phyloP scores from a whole-genome alignment of 129 eudicot species.

The Smallanthus sonchifolius region DNA sequence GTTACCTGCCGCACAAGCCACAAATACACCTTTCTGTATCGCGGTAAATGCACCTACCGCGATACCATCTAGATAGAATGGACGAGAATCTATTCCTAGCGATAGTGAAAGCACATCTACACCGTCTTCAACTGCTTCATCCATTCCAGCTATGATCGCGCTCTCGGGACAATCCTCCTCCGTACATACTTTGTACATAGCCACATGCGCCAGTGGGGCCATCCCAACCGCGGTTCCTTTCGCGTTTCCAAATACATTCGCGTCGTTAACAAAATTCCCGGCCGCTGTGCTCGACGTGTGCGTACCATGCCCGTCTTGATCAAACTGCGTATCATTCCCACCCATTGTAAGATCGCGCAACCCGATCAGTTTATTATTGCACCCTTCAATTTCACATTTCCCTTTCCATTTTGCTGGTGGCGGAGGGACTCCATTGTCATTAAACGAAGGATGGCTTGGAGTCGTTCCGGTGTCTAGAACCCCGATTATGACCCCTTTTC shows the following conservation, averaged over 20 bases:
- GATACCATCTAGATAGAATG: conserved; percentile 37
- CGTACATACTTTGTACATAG: conserved; percentile 54
- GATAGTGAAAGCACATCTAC: conserved; percentile 63
- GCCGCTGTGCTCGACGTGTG: conserved; percentile 64
- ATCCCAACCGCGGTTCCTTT: conserved; percentile 55
- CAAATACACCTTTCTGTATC: conserved; percentile 45
- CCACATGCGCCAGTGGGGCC: conserved; percentile 63
- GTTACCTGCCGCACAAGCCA: conserved; percentile 49
- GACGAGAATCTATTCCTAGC: conserved; percentile 23
- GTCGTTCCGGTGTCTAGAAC: conserved; percentile 52
- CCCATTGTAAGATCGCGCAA: conserved; percentile 30
- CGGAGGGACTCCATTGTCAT: conserved; percentile 48
- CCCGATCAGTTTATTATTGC: conserved; percentile 71
- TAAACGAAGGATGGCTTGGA: conserved; percentile 61
- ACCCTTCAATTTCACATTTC: conserved; percentile 41
- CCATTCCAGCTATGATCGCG: conserved; percentile 55
- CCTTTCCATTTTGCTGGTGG: conserved; percentile 82
- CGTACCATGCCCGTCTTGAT: conserved; percentile 59
- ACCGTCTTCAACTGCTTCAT: conserved; percentile 58
- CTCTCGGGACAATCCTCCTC: conserved; percentile 28
- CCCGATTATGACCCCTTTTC: conserved; percentile 56
- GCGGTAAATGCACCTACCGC: conserved; percentile 55
- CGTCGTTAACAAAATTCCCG: conserved; percentile 41
- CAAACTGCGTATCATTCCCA: conserved; percentile 14
- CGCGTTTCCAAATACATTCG: conserved; percentile 48